Conservation (phyloP, 164 flowering plant genomes). For the Chimonanthus salicifolius region DNA sequence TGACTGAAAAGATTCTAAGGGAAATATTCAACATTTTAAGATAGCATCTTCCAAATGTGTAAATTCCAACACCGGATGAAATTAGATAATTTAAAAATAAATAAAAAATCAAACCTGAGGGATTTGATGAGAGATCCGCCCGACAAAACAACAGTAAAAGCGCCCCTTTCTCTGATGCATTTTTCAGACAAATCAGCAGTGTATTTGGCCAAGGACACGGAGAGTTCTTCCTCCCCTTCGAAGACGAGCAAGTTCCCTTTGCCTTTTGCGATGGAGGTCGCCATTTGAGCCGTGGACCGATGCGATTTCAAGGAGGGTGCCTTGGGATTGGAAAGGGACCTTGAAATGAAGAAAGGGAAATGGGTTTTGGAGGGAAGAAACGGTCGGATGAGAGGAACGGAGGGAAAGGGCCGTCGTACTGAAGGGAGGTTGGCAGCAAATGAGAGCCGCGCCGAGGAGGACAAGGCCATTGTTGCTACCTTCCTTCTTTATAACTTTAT, state of each 20-base stretch:
- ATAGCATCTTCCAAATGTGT: not conserved
- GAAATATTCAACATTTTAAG: not conserved
- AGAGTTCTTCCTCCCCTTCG: constrained; percentile 23
- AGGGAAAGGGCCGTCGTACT: not conserved
- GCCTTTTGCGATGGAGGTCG: not conserved
- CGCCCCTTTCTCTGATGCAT: constrained; percentile 24
- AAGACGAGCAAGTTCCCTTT: constrained; percentile 24
- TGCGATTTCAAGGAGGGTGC: constrained; percentile 5
- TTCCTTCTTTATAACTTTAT: not conserved
- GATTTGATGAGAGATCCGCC: constrained; percentile 19
- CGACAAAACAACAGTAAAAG: constrained; percentile 23
- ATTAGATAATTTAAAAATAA: not conserved
- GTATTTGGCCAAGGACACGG: constrained; percentile 16
- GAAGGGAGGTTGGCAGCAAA: constrained; percentile 2
- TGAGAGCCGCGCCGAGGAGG: not conserved
- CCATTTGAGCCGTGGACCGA: constrained; percentile 12
- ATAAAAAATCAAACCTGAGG: constrained; percentile 12
- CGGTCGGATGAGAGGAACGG: not conserved
- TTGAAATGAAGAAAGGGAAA: not conserved
- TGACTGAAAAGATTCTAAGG: too few relatives aligned
- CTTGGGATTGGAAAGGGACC: not conserved
- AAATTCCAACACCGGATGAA: not conserved
- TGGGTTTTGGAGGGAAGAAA: constrained; percentile 4
- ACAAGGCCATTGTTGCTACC: not conserved
- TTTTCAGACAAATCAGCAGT: constrained; percentile 20